These are phyloP conservation scores for Podospora comata DNA, from an alignment of 495 filamentous ascomycete species.

Conservation along the genomic window DNA sequence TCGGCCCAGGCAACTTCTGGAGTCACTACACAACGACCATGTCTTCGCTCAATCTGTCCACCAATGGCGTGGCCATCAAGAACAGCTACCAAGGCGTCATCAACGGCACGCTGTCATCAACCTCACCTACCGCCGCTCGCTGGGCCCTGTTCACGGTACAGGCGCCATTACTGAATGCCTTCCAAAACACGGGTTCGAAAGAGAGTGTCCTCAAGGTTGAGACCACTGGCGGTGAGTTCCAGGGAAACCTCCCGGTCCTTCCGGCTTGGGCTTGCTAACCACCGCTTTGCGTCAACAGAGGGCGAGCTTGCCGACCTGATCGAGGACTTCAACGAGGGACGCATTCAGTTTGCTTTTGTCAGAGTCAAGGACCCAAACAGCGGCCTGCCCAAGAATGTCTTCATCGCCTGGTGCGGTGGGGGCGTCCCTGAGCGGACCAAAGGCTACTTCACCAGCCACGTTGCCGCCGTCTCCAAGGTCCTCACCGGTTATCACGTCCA, in stretches of 20 bases:
- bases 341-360: constrained; percentile 93
- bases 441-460: constrained; percentile 94
- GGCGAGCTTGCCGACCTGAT: constrained; percentile 92
- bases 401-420: constrained; percentile 97
- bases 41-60: constrained; percentile 88
- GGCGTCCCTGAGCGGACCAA: constrained; percentile 98
- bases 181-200: constrained; percentile 79
- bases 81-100: constrained; percentile 89
- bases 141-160: constrained; percentile 94
- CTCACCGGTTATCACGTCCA: constrained; percentile 98
- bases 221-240: constrained; percentile 71
- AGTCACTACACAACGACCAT: constrained; percentile 44
- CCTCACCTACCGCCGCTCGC: constrained; percentile 54
- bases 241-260: not conserved
- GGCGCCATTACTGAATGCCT: constrained; percentile 83
- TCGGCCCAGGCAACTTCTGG: not conserved
- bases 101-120: constrained; percentile 64
- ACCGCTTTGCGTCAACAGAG: constrained; percentile 50
- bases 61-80: constrained; percentile 85
- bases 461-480: constrained; percentile 81
- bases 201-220: constrained; percentile 95
- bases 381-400: constrained; percentile 81
- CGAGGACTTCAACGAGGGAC: constrained; percentile 95
- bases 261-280: constrained; percentile 2
- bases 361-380: constrained; percentile 96